Conservation (phyloP, 768 basidiomycete species). For the Tricholoma bakamatsutake region DNA sequence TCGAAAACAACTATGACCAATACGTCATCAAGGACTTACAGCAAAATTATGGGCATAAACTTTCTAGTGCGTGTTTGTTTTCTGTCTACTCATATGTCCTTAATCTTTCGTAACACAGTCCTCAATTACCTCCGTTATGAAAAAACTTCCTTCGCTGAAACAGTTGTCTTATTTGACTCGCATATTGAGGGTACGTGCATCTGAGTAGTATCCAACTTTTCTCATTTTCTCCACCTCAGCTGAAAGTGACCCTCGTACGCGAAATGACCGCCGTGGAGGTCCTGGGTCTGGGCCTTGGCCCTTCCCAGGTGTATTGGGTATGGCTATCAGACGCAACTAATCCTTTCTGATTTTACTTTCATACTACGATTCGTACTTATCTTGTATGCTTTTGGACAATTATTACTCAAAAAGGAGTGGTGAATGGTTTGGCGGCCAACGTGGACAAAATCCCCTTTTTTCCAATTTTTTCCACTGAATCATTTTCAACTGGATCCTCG, state of each 20-base stretch:
- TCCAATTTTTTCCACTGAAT: too few species aligned
- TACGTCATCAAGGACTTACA: background rate
- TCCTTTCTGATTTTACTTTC: background rate
- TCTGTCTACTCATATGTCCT: background rate
- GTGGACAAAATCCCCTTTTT: too few species aligned
- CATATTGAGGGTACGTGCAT: background rate
- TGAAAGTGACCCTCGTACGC: background rate
- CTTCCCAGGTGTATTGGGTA: background rate
- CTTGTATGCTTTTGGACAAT: background rate
- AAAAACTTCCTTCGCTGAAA: background rate
- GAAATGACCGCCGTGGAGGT: background rate
- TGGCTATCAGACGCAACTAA: background rate
- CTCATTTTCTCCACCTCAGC: background rate
- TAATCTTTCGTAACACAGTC: background rate
- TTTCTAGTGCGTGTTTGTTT: background rate
- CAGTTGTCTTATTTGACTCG: background rate
- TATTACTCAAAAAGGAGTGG: too few species aligned
- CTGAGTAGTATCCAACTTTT: background rate
- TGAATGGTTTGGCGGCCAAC: too few species aligned
- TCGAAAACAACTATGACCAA: background rate
- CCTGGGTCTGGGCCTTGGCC: background rate
- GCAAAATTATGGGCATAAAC: background rate
- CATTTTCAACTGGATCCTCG: too few species aligned
- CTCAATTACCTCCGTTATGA: background rate
- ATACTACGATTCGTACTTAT: background rate